Evolutionary conservation across 768 basidiomycete genomes (phyloP).

Genomic region (Cystofilobasidium macerans): DNA sequence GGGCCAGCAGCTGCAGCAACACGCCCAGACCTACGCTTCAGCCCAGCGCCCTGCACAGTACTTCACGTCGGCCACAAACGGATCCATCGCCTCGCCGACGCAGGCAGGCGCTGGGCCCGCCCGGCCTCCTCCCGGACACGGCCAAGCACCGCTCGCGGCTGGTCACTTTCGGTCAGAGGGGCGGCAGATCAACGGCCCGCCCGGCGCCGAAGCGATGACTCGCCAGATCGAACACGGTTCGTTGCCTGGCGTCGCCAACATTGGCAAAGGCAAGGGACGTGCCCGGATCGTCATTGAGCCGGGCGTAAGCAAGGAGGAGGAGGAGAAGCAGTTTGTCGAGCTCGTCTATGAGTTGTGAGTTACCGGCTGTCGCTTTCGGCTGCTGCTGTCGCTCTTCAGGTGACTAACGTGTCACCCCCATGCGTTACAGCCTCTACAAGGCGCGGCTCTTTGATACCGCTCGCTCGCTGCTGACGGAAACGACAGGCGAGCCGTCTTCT

Average conservation of each 20-base stretch:
- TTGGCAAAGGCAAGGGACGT: neutral
- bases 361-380: neutral
- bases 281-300: neutral
- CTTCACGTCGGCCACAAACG: neutral
- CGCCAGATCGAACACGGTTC: neutral
- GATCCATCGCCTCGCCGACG: neutral
- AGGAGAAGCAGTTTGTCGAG: conserved; percentile 3
- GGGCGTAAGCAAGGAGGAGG: neutral
- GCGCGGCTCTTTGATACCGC: neutral
- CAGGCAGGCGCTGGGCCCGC: neutral
- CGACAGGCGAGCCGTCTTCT: neutral
- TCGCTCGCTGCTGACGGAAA: neutral
- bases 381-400: too few relatives aligned
- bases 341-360: conserved; percentile 1
- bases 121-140: too few relatives aligned
- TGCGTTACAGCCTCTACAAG: conserved; percentile 1
- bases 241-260: neutral
- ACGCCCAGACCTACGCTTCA: too few relatives aligned
- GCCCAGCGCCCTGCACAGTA: too few relatives aligned
- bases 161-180: too few relatives aligned
- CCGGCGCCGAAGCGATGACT: too few relatives aligned
- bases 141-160: too few relatives aligned
- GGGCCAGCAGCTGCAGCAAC: neutral
- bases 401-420: too few relatives aligned
- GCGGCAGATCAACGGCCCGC: too few relatives aligned